Evolutionary conservation across 768 basidiomycete genomes (phyloP), one percentile per base, ranked within the genome.

Genomic region (Strobilomyces confusus): DNA sequence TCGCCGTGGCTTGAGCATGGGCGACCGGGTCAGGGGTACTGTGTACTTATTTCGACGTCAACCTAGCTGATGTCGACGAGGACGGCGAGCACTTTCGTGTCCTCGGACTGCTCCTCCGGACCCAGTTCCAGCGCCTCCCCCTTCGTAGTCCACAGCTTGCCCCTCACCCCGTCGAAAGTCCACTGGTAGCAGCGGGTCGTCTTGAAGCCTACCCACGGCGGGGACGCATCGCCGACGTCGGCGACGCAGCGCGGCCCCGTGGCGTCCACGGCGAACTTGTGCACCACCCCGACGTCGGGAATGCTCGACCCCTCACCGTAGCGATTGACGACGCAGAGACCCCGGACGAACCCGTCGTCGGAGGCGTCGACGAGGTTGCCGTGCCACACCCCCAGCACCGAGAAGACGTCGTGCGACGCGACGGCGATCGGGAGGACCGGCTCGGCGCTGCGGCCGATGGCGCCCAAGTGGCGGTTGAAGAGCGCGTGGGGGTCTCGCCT

Each of bases 241-340:
- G 49, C 41, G 1, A 54, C 34, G n/a, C 57, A 61, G 12, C 17
- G 44, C 2, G 49, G 52, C 4, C 54, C 61, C 9, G 54, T 58
- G 13, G 64, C 64, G 5, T 66, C 63, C 26, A 66, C 33, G 13
- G 54, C 5, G 9, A 58, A 61, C 6, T 60, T 63, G 54, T 58
- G 29, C 3, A 55, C 34, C n/a, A 44, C 29, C 36, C 15, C 50
- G 6, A n/a, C 1, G 22, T 20, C 4, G 9, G 48, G 34, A 7
- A 4, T 15, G 17, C 4, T 3, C 17, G 47, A 20, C 11, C 8
- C 41, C 0, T 19, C 30, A 1, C 17, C 1, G 13, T 34, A 36
- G 4, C 9, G 30, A 3, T 22, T 42, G 25, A 59, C 44, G 42
- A 51, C 37, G 8, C 58, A 60, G 1, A 55, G 3, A 0, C 60